These are phyloP conservation scores for Orbilia javanica DNA, from an alignment of 2,329 filamentous ascomycete species.

Conservation along the genomic window DNA sequence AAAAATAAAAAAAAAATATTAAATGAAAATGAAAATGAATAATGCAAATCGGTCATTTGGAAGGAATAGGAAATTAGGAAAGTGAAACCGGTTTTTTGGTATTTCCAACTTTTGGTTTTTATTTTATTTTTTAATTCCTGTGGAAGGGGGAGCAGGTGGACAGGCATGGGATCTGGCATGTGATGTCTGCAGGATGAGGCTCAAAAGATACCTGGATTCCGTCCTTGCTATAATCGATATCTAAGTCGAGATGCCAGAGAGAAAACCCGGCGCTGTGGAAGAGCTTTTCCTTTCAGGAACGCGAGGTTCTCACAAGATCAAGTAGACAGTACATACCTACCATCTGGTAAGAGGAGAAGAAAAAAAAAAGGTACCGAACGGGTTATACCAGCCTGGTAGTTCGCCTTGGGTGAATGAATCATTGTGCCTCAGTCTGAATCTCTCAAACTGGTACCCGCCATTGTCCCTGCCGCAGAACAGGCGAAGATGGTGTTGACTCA, in stretches of 20 bases:
- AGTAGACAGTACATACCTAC: too few relatives aligned
- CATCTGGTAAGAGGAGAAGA: not conserved
- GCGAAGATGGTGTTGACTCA: slow-evolving; percentile 40
- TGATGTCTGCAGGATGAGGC: slow-evolving; percentile 8
- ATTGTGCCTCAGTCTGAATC: slow-evolving; percentile 46
- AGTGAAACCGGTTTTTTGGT: slow-evolving; percentile 22
- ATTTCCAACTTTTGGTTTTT: not conserved
- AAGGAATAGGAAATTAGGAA: not conserved
- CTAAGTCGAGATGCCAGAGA: not conserved
- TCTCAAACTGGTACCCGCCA: too few relatives aligned
- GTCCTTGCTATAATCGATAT: not conserved
- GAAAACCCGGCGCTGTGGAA: slow-evolving; percentile 14
- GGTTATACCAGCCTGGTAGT: slow-evolving; percentile 26
- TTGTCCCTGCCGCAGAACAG: too few relatives aligned
- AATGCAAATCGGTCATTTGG: not conserved
- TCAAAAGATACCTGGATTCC: slow-evolving; percentile 4
- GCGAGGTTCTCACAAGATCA: slow-evolving; percentile 9
- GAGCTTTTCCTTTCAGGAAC: slow-evolving; percentile 39
- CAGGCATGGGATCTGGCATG: slow-evolving; percentile 6
- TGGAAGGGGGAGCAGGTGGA: slow-evolving; percentile 21
- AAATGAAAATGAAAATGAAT: too few relatives aligned
- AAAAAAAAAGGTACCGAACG: not conserved
- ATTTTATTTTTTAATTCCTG: slow-evolving; percentile 33
- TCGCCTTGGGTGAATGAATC: slow-evolving; percentile 58
- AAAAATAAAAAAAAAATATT: too few relatives aligned